Evolutionary conservation across 2,329 filamentous ascomycete genomes (phyloP).

Genomic region (Xylariaceae sp.): DNA sequence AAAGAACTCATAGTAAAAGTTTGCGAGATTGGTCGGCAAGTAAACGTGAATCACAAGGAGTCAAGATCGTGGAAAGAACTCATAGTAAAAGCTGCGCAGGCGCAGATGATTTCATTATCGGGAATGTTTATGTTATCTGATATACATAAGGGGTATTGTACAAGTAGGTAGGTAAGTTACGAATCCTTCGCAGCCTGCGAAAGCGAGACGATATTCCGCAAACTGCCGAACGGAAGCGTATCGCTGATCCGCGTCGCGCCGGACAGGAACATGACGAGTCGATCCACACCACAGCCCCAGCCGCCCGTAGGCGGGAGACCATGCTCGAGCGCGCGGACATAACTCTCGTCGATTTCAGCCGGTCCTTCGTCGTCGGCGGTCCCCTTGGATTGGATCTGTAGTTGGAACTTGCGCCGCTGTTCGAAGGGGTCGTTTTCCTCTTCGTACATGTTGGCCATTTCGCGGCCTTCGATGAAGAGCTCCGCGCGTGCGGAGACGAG

Average conservation of each 20-base stretch:
- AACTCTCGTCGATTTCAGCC: conserved; percentile 66
- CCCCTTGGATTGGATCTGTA: conserved; percentile 37
- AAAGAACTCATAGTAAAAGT: too few relatives aligned
- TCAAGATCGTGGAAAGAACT: too few relatives aligned
- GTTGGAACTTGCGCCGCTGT: conserved; percentile 76
- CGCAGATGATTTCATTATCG: neutral
- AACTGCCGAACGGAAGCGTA: conserved; percentile 79
- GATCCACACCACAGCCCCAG: conserved; percentile 91
- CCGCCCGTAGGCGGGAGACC: conserved; percentile 93
- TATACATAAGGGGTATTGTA: conserved; percentile 7
- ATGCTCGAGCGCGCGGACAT: conserved; percentile 77
- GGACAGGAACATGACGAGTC: conserved; percentile 85
- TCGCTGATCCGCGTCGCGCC: conserved; percentile 76
- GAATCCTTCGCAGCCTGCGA: conserved; percentile 30
- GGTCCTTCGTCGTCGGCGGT: conserved; percentile 43
- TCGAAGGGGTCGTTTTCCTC: conserved; percentile 91
- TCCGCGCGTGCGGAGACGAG: conserved; percentile 76
- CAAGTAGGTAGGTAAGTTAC: neutral
- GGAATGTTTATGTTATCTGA: neutral
- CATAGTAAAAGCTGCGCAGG: too few relatives aligned
- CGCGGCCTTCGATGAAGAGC: conserved; percentile 72
- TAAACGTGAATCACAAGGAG: too few relatives aligned
- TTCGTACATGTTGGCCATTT: conserved; percentile 95
- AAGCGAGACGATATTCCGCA: conserved; percentile 61
- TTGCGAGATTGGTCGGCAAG: too few relatives aligned